These are phyloP conservation scores for Calonectria ilicicola DNA, from an alignment of 2,329 filamentous ascomycete species.

Conservation along the genomic window DNA sequence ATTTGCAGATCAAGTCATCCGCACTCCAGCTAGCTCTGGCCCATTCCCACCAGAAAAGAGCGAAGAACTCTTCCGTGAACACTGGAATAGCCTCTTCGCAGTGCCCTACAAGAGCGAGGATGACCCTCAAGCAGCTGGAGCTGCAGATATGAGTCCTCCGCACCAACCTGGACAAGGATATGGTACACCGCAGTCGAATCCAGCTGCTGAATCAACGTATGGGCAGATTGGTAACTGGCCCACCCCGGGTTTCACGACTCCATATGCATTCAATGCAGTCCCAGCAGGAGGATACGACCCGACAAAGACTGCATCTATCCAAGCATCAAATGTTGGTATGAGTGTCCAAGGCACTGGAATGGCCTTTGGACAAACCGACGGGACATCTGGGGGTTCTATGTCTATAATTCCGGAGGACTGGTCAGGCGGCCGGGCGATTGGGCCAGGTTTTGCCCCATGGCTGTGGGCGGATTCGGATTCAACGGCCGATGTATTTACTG, in stretches of 20 bases:
- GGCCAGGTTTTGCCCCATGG: conserved; percentile 44
- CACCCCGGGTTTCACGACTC: neutral
- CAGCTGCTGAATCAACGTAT: neutral
- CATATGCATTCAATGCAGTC: neutral
- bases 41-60: conserved; percentile 24
- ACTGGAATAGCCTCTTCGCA: conserved; percentile 30
- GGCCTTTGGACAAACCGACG: neutral
- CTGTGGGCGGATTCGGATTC: conserved; percentile 48
- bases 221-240: neutral
- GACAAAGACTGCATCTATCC: neutral
- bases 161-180: neutral
- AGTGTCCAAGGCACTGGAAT: neutral
- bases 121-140: neutral
- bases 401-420: conserved; percentile 4
- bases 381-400: neutral
- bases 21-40: conserved; percentile 45
- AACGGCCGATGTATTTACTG: conserved; percentile 37
- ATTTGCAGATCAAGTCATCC: conserved; percentile 40
- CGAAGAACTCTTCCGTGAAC: conserved; percentile 15
- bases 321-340: neutral
- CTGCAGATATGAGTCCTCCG: accelerated
- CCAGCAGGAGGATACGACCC: neutral
- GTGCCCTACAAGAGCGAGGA: neutral
- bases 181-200: neutral
- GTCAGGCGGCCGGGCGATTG: conserved; percentile 7